phyloP scores from a whole-genome alignment of 768 basidiomycete species.

The Rhodosporidiobolus odoratus region DNA sequence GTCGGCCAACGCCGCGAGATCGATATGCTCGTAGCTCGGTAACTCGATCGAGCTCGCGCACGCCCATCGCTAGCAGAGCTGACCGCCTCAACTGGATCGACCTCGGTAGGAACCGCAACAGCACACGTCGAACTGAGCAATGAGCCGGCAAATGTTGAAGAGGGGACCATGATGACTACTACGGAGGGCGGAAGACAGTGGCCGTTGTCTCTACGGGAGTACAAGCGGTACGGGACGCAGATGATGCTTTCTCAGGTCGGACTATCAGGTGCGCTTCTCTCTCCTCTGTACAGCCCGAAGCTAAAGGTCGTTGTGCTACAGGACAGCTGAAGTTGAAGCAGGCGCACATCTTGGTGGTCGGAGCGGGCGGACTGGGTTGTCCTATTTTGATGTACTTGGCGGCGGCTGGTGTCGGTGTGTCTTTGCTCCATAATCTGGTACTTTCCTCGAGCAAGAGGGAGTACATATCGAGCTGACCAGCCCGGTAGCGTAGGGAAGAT shows the following conservation, averaged over 20 bases:
- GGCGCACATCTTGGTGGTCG: conserved; percentile 76
- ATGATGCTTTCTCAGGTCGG: conserved; percentile 53
- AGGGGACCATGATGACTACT: too few relatives aligned
- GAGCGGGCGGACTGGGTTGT: conserved; percentile 93
- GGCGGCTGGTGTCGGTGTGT: conserved; percentile 81
- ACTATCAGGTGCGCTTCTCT: conserved; percentile 57
- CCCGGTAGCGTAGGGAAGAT: conserved; percentile 58
- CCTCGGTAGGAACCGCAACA: not conserved
- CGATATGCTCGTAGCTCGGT: not conserved
- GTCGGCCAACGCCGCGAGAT: too few relatives aligned
- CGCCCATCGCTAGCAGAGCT: conserved; percentile 18
- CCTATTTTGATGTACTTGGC: conserved; percentile 90
- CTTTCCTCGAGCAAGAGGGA: not conserved
- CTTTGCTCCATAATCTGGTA: not conserved
- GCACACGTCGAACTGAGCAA: not conserved
- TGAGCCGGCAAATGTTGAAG: not conserved
- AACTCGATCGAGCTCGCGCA: not conserved
- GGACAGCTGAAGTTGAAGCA: conserved; percentile 76
- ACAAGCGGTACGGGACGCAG: conserved; percentile 86
- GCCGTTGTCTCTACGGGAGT: conserved; percentile 55
- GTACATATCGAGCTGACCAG: not conserved
- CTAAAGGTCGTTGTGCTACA: not conserved
- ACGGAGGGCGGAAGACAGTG: not conserved
- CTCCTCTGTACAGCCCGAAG: too few relatives aligned
- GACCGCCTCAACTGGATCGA: not conserved